Conservation (phyloP, 2,329 filamentous ascomycete species). For the Colletotrichum sp. region DNA sequence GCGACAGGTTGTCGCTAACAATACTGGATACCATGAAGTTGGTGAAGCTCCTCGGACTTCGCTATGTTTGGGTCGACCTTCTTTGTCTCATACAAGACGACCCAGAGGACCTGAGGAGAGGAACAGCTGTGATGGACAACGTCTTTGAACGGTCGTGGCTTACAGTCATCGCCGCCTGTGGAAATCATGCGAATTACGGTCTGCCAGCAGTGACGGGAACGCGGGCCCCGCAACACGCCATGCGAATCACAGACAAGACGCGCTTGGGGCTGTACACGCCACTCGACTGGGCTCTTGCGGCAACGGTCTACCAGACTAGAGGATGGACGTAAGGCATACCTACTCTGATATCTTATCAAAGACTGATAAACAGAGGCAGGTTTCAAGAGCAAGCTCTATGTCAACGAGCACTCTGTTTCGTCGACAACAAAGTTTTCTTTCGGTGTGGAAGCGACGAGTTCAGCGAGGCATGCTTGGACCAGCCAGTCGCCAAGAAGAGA, state of each 20-base stretch:
- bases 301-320: background rate
- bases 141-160: background rate
- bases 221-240: background rate
- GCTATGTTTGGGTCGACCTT: background rate
- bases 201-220: background rate
- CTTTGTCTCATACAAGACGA: background rate
- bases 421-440: background rate
- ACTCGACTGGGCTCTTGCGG: background rate
- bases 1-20: background rate
- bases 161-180: background rate
- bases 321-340: background rate
- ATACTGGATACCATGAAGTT: background rate
- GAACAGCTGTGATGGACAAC: background rate
- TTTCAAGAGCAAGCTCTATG: background rate
- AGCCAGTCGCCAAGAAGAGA: background rate
- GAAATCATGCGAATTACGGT: background rate
- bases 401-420: background rate
- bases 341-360: fast-evolving
- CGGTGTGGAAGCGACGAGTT: background rate
- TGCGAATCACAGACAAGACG: background rate
- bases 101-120: background rate
- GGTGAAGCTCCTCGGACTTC: background rate
- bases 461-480: background rate
- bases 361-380: background rate
- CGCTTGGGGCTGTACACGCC: background rate